Evolutionary conservation across 2,329 filamentous ascomycete genomes (phyloP), one percentile per base, ranked within the genome.

Genomic region (Kalmusia sp.): DNA sequence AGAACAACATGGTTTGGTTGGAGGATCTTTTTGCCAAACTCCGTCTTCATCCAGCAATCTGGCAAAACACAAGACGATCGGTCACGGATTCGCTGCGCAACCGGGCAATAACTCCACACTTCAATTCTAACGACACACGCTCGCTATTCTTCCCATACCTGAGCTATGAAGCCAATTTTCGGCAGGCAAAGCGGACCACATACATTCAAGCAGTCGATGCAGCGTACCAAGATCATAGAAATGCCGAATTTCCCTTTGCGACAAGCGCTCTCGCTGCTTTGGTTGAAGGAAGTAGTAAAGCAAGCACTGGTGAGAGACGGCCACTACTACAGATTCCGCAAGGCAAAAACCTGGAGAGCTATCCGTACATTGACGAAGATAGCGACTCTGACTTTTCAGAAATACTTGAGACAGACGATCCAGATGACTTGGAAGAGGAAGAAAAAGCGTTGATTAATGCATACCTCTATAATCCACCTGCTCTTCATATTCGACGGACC

Each of bases 401-500:
- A 12, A 35, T 49, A 38, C 5, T 33, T 11, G 43, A 44, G n/a
- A 17, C 27, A 2, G 35, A 34, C 7, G 39, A 53, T 21, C 14
- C 30, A 2, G 41, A 54, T 25, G 46, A 54, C n/a, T 12, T 57
- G 28, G 51, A 54, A 24, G 54, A 53, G n/a, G 53, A 56, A 41
- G 56, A 59, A 6, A 49, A 56, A 24, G 53, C 49, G 8, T 5
- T 47, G 15, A 52, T 59, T 15, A 51, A 37, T 21, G 35, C 45
- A 3, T 59, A 59, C 28, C 24, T 59, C 15, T 34, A 56, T 31
- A 43, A 45, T 11, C 56, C 56, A 0, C 47, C 56, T 19, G 45
- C 56, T n/a, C 41, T 59, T 9, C 56, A 59, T 38, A 28, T 59
- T n/a, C 53, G 56, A 4, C 48, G 52, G 6, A 58, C 55, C 1